Conservation (phyloP, 768 basidiomycete species). For the Hortiboletus campestris region DNA sequence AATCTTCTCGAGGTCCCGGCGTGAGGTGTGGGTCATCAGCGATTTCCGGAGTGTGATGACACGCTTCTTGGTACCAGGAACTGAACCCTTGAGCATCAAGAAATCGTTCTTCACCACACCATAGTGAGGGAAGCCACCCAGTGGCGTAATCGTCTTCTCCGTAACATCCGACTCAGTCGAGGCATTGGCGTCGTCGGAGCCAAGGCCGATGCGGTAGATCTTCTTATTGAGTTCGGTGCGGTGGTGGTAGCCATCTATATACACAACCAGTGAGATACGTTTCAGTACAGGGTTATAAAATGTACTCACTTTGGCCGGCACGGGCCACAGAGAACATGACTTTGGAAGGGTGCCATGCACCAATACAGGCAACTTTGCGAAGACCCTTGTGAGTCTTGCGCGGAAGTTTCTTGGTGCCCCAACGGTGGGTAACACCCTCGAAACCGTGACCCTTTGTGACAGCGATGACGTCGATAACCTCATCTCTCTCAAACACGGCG, state of each 20-base stretch:
- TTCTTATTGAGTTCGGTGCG: slow-evolving; percentile 99
- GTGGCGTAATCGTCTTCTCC: slow-evolving; percentile 89
- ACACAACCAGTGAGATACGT: slow-evolving; percentile 3
- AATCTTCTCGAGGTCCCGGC: slow-evolving; percentile 96
- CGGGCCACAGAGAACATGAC: slow-evolving; percentile 99
- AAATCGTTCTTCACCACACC: slow-evolving; percentile 99
- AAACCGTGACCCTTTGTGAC: slow-evolving; percentile 99
- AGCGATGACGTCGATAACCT: slow-evolving; percentile 94
- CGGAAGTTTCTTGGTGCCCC: slow-evolving; percentile 99
- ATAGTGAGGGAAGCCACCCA: slow-evolving; percentile 99
- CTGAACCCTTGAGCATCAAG: slow-evolving; percentile 93
- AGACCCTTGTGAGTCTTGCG: slow-evolving; percentile 99
- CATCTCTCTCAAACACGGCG: slow-evolving; percentile 92
- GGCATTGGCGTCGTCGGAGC: slow-evolving; percentile 74
- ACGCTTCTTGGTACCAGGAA: slow-evolving; percentile 97
- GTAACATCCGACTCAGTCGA: slow-evolving; percentile 95
- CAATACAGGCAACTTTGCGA: slow-evolving; percentile 98
- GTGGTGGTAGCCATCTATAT: slow-evolving; percentile 90
- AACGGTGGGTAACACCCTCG: slow-evolving; percentile 98
- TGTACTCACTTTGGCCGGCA: slow-evolving; percentile 93
- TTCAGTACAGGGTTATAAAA: not conserved
- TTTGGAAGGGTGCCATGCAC: slow-evolving; percentile 98
- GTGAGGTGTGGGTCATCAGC: slow-evolving; percentile 93
- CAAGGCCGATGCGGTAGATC: slow-evolving; percentile 91
- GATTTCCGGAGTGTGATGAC: slow-evolving; percentile 97